Percentiles rank a stretch among this genome's conserved stretches.
These are phyloP conservation scores for Fistulifera solaris DNA, from an alignment of 108 stramenopile species.

Conservation along the genomic window DNA sequence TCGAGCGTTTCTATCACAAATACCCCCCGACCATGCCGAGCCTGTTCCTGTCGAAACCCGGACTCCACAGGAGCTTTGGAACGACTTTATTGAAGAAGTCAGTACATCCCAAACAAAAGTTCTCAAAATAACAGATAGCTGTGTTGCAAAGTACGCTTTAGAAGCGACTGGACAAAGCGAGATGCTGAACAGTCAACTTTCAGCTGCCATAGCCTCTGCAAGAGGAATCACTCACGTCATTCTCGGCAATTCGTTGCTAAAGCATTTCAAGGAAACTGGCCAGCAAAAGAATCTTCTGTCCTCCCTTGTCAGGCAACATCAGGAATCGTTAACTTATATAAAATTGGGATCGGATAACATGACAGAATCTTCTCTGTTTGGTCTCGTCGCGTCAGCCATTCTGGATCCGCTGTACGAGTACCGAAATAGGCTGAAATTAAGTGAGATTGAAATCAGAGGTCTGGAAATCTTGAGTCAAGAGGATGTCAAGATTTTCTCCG, in stretches of 20 bases:
- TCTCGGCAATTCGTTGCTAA: background rate
- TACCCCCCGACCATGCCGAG: no score
- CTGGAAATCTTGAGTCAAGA: no score
- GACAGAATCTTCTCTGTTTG: background rate
- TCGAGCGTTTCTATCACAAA: no score
- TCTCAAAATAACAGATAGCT: constrained; percentile 6
- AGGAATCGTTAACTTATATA: background rate
- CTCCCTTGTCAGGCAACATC: background rate
- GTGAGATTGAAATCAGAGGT: no score
- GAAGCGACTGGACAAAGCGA: no score
- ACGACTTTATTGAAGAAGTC: background rate
- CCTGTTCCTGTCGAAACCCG: background rate
- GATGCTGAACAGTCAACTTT: no score
- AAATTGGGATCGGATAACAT: background rate
- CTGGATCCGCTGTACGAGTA: no score
- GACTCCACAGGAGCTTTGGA: background rate
- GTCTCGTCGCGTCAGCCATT: no score
- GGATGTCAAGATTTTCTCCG: no score
- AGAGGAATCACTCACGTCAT: constrained; percentile 7
- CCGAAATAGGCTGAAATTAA: no score
- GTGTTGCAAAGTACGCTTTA: no score
- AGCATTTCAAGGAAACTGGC: no score
- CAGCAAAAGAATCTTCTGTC: constrained; percentile 1
- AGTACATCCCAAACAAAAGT: constrained; percentile 1
- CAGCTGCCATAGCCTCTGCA: background rate